Conservation (phyloP, 371 early-diverging fungal genomes). For the Syncephalis fuscata region DNA sequence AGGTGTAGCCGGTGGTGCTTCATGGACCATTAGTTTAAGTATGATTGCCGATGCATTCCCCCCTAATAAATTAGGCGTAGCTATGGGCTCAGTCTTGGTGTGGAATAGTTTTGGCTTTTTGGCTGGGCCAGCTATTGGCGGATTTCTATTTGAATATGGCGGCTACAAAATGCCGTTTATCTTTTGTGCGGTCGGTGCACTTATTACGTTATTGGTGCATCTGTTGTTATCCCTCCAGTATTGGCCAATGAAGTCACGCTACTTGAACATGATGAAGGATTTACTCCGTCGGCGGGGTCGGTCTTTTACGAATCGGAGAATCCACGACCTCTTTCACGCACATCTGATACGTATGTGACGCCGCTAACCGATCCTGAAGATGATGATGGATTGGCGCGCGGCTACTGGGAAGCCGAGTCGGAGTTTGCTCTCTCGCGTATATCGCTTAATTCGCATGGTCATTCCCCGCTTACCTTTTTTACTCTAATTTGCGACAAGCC, state of each 20-base stretch:
- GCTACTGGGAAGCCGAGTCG: not conserved
- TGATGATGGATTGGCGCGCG: conserved; percentile 9
- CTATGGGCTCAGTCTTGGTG: conserved; percentile 57
- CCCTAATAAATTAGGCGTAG: conserved; percentile 43
- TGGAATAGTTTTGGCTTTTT: conserved; percentile 55
- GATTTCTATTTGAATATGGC: conserved; percentile 43
- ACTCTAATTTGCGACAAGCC: conserved; percentile 30
- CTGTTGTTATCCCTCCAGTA: conserved; percentile 33
- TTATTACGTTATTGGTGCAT: conserved; percentile 44
- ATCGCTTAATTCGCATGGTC: conserved; percentile 1
- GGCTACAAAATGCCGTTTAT: conserved; percentile 54
- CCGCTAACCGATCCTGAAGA: conserved; percentile 7
- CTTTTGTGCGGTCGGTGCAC: conserved; percentile 48
- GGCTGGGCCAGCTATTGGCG: conserved; percentile 64
- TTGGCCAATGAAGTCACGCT: no score
- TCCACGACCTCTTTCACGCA: no score
- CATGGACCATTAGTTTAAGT: conserved; percentile 64
- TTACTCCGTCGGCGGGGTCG: no score
- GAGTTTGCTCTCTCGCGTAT: not conserved
- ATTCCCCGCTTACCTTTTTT: conserved; percentile 19
- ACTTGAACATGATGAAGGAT: no score
- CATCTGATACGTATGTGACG: not conserved
- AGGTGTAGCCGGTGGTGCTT: conserved; percentile 61
- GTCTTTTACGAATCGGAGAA: no score
- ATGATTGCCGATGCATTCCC: conserved; percentile 68